A percentile compares a stretch with the other conserved stretches of the same genome.
Evolutionary conservation across 73 alveolate genomes (phyloP).

Genomic region (Paramecium octaurelia): DNA sequence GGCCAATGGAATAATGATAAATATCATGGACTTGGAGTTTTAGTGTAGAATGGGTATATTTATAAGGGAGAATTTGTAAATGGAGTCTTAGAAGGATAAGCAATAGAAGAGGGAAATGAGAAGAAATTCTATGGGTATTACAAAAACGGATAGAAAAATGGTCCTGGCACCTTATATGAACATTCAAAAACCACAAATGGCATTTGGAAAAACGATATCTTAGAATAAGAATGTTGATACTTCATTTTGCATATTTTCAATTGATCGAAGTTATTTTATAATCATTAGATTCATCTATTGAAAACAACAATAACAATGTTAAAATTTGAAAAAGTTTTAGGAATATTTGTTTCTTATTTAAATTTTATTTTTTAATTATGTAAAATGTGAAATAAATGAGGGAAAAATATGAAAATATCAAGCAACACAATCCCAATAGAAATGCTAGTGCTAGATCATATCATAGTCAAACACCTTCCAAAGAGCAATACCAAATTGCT

Average conservation of each 20-base stretch:
- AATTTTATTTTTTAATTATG: neutral
- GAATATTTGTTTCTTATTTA: neutral
- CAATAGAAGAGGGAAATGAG: neutral
- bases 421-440: neutral
- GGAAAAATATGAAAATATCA: neutral
- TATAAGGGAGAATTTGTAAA: slow-evolving; percentile 14
- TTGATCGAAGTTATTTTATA: neutral
- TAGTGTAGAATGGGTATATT: neutral
- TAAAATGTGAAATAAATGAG: slow-evolving; percentile 9
- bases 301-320: neutral
- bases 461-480: neutral
- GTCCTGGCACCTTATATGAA: slow-evolving; percentile 3
- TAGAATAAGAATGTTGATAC: slow-evolving; percentile 24
- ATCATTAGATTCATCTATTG: neutral
- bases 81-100: slow-evolving; percentile 3
- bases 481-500: neutral
- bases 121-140: neutral
- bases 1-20: slow-evolving; percentile 45
- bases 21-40: slow-evolving; percentile 34
- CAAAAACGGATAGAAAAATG: neutral
- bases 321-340: neutral
- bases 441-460: neutral
- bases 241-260: neutral
- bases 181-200: neutral
- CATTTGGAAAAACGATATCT: neutral